Conservation (phyloP, 805 yeast species). For the Candida golubevii region DNA sequence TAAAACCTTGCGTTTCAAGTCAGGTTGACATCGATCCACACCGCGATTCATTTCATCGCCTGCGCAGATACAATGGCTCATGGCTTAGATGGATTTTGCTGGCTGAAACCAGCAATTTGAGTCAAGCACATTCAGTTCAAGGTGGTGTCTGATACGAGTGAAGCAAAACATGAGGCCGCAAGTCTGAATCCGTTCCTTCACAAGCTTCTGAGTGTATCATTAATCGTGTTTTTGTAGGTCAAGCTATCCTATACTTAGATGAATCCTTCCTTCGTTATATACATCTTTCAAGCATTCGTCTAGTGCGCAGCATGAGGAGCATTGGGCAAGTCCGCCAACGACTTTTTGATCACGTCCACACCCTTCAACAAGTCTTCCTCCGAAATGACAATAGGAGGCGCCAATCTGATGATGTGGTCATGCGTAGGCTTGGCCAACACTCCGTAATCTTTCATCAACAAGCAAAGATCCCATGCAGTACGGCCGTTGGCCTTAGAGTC, state of each 20-base stretch:
- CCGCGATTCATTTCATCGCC: too few species aligned
- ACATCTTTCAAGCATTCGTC: neutral
- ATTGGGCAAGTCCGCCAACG: constrained; percentile 53
- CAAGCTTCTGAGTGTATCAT: too few species aligned
- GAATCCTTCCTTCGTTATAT: neutral
- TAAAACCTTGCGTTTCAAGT: too few species aligned
- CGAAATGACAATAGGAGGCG: constrained; percentile 91
- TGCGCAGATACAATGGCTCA: too few species aligned
- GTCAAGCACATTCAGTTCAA: too few species aligned
- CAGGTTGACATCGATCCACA: too few species aligned
- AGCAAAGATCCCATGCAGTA: constrained; percentile 94
- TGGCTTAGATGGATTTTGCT: too few species aligned
- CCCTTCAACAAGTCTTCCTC: constrained; percentile 84
- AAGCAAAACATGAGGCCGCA: too few species aligned
- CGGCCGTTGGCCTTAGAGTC: constrained; percentile 78
- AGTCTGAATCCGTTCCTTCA: too few species aligned
- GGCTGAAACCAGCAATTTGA: too few species aligned
- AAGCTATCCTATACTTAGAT: neutral
- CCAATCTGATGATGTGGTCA: constrained; percentile 90
- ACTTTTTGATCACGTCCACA: constrained; percentile 62
- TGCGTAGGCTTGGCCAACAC: constrained; percentile 96
- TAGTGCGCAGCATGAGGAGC: constrained; percentile 46
- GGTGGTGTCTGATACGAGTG: too few species aligned
- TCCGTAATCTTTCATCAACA: constrained; percentile 83
- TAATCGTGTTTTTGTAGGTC: too few species aligned